Base-by-base conservation (phyloP, 306 rosid genomes). In the Fagus crenata region DNA sequence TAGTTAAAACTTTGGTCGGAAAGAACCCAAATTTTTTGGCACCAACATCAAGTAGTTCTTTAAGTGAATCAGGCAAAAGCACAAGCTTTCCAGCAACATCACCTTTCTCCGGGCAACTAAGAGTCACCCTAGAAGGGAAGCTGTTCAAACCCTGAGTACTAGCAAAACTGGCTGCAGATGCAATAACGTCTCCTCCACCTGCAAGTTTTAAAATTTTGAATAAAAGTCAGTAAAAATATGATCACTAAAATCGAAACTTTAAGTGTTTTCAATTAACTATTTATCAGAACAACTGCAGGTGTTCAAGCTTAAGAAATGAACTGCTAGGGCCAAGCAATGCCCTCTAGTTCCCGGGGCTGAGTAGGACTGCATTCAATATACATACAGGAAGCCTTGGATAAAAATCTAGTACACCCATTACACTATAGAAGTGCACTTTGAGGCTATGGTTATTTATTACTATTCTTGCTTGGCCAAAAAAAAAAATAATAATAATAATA, bases 41-140 rank as follows among this genome's bases (percentile, higher is more conserved):
- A 69, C 94, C 97, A 59, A 88, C 56, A 11, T 85, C 86, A 49
- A 88, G 76, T 54, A 91, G 83, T 74, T 86, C 89, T 35, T 82
- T 46, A 32, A 91, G 79, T 72, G 92, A 67, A 4, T 73, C 77
- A 9, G 97, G 97, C 72, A 89, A 33, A 4, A 77, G 74, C 81
- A 85, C 85, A 28, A 91, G 92, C 85, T 88, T 89, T 49, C 81
- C 61, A 33, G 64, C 83, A 33, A 75, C 73, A 35, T 81, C 80
- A 64, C 86, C 82, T 75, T 72, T 91, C 67, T 85, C 89, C 2
- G 84, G 90, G 77, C 92, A 91, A 75, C 89, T 69, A 67, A 91
- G 39, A 18, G 67, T 82, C 64, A 91, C 89, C 75, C 96, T 87
- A 7, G 85, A 81, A 1, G 58, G 73, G 53, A 73, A 63, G 40